These are phyloP conservation scores for Sphagnum magellanicum DNA, from an alignment of 228 moss, liverwort and hornwort genomes.

Conservation along the genomic window DNA sequence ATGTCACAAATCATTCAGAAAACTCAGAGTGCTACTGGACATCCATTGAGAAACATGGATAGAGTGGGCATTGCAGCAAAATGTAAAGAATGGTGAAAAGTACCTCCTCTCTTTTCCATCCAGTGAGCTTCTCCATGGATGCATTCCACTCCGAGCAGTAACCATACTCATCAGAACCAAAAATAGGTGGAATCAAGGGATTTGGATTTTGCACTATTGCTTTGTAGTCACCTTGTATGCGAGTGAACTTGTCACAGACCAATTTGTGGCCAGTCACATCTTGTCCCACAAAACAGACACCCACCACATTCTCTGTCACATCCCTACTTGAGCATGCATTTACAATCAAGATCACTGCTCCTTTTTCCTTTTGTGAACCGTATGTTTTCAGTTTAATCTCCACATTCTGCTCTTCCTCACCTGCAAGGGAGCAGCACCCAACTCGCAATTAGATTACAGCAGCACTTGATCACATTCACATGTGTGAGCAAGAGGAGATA, in stretches of 20 bases:
- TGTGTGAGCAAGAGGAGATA: too few relatives aligned
- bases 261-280: slow-evolving; percentile 57
- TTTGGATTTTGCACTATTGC: slow-evolving; percentile 49
- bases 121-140: slow-evolving; percentile 52
- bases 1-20: too few relatives aligned
- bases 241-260: slow-evolving; percentile 47
- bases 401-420: slow-evolving; percentile 92
- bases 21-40: too few relatives aligned
- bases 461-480: too few relatives aligned
- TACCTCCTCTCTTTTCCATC: slow-evolving; percentile 50
- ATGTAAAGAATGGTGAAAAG: not conserved
- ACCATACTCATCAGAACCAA: slow-evolving; percentile 39
- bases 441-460: not conserved
- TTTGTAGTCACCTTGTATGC: slow-evolving; percentile 49
- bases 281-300: slow-evolving; percentile 95
- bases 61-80: not conserved
- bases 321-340: slow-evolving; percentile 97
- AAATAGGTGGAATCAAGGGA: slow-evolving; percentile 88
- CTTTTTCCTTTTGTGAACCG: slow-evolving; percentile 60
- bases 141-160: slow-evolving; percentile 52
- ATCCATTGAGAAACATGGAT: not conserved
- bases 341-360: slow-evolving; percentile 73
- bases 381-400: slow-evolving; percentile 79
- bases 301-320: slow-evolving; percentile 94
- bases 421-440: slow-evolving; percentile 20